phyloP scores from a whole-genome alignment of 305 asterid species.

The Solanum aculeatissimum region DNA sequence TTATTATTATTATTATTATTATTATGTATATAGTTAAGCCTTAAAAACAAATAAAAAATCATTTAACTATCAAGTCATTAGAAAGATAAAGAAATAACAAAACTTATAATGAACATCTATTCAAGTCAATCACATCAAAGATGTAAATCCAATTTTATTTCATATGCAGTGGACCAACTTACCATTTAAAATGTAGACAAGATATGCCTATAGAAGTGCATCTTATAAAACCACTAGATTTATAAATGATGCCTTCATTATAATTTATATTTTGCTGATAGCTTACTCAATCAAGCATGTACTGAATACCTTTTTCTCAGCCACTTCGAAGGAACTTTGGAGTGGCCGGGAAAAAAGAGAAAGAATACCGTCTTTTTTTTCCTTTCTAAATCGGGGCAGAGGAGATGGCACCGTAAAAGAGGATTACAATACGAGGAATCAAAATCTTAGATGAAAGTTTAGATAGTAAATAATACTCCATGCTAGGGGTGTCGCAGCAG shows the following conservation, averaged over 20 bases:
- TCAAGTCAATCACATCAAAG: too few species aligned
- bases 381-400: neutral
- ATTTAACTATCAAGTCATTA: too few species aligned
- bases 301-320: neutral
- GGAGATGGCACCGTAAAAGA: neutral
- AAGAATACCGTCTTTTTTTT: neutral
- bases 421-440: neutral
- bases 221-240: neutral
- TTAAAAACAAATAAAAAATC: too few species aligned
- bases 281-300: neutral
- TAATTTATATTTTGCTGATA: neutral
- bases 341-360: neutral
- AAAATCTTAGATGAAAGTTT: neutral
- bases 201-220: neutral
- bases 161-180: neutral
- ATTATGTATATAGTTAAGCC: too few species aligned
- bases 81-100: too few species aligned
- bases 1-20: too few species aligned
- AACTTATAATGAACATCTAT: too few species aligned
- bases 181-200: neutral
- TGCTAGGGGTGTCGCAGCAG: too few species aligned
- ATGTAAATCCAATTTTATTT: too few species aligned
- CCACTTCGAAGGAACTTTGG: neutral
- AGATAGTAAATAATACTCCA: too few species aligned
- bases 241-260: neutral